Evolutionary conservation across 2,329 filamentous ascomycete genomes (phyloP), one percentile per base, ranked within the genome.

Genomic region (Pseudocercospora pini-densiflorae): DNA sequence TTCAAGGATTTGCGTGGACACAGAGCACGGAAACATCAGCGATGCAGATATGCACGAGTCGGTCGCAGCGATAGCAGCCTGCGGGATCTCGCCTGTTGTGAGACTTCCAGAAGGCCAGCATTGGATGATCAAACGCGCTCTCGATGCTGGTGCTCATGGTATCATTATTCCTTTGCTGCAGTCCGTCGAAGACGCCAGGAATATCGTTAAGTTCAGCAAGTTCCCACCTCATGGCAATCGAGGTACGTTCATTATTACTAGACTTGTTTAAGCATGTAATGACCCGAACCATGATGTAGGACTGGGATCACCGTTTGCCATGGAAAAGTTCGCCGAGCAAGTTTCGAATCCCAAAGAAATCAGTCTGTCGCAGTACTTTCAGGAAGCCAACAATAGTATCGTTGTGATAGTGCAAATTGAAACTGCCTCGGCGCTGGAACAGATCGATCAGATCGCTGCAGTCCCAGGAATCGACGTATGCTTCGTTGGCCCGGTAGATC

Each of bases 71-170:
- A 43, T 43, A 43, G 40, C 40, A 40, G 77, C 78, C 24, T 80
- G 79, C 61, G 80, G 80, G 12, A 79, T 82, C 24, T 80, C 77
- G 43, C 81, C 82, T 5, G 69, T 83, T 12, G 81, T 84, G 21
- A 77, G 72, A 9, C 83, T 88, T 49, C 81, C 85, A 14, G 85
- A 84, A 27, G 86, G 86, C 63, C 85, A 88, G 77, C 80, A 83
- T 57, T 88, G 85, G 86, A 87, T 88, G 85, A 85, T 88, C 65
- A 88, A 89, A 74, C 79, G 86, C 59, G 87, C 87, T 10, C 80
- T 89, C 43, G 87, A 89, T 70, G 78, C 85, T 53, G 87, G 87
- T 43, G 86, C 87, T 7, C 86, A 89, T 73, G 87, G 86, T 33
- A 82, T 89, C 40, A 78, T 88, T 29, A 85, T 86, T 4, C 86